Conservation (phyloP, 352 stramenopile species). For the Peronospora destructor region DNA sequence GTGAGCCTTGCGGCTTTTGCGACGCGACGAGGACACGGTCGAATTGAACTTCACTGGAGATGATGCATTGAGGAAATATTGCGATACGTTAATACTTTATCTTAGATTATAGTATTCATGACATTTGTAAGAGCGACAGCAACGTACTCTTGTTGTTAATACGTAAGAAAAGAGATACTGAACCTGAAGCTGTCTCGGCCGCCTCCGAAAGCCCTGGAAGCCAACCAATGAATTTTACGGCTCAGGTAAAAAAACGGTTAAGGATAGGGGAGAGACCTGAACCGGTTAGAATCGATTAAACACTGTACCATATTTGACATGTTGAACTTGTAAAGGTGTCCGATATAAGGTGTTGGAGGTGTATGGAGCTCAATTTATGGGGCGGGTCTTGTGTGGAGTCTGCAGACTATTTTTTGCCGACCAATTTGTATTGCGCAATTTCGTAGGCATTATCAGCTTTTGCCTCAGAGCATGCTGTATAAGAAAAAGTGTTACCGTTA, state of each 20-base stretch:
- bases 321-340: neutral
- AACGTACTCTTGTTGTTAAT: slow-evolving; percentile 82
- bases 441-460: slow-evolving; percentile 22
- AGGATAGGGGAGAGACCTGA: slow-evolving; percentile 4
- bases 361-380: slow-evolving; percentile 1
- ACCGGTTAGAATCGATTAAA: neutral
- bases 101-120: too few species aligned
- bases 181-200: neutral
- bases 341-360: neutral
- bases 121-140: slow-evolving; percentile 1
- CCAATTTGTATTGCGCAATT: slow-evolving; percentile 24
- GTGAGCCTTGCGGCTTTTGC: slow-evolving; percentile 99
- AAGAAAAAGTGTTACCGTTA: neutral
- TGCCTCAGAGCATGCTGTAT: slow-evolving; percentile 24
- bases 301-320: slow-evolving; percentile 2
- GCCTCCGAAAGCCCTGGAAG: slow-evolving; percentile 2
- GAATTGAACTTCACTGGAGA: slow-evolving; percentile 93
- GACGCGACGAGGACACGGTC: slow-evolving; percentile 91
- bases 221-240: slow-evolving; percentile 27
- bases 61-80: slow-evolving; percentile 2
- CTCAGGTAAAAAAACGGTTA: slow-evolving; percentile 15
- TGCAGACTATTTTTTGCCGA: slow-evolving; percentile 20
- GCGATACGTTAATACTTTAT: neutral
- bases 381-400: slow-evolving; percentile 26
- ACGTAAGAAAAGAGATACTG: slow-evolving; percentile 82